Evolutionary conservation across 192 early-diverging fungal genomes (phyloP).

Genomic region (Backusella mclennaniae): DNA sequence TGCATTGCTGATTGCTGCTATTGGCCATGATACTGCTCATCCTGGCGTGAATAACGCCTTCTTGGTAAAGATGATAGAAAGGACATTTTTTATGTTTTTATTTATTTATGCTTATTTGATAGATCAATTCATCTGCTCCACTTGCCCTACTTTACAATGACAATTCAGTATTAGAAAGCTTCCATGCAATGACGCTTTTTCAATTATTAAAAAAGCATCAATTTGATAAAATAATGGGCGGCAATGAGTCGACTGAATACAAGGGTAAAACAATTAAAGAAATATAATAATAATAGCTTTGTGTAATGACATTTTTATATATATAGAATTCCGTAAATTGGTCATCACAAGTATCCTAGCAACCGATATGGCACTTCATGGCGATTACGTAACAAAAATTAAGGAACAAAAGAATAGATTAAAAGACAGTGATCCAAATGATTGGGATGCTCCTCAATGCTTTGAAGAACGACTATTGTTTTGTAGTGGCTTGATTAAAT

Average conservation of each 20-base stretch:
- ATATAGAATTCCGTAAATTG: conserved; percentile 67
- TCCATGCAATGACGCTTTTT: conserved; percentile 81
- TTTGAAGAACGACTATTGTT: conserved; percentile 61
- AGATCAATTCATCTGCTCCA: conserved; percentile 73
- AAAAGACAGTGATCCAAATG: conserved; percentile 18
- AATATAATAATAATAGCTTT: not conserved
- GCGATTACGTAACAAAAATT: conserved; percentile 75
- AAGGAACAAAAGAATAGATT: conserved; percentile 62
- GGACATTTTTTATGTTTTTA: not conserved
- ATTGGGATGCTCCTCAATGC: conserved; percentile 37
- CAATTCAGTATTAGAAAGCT: conserved; percentile 92
- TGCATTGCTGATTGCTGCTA: conserved; percentile 72
- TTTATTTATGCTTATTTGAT: not conserved
- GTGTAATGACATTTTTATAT: not conserved
- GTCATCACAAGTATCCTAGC: conserved; percentile 76
- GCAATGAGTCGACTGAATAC: conserved; percentile 13
- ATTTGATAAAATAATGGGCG: conserved; percentile 40
- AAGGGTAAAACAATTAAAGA: conserved; percentile 20
- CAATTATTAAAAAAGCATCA: conserved; percentile 61
- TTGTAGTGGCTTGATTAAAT: conserved; percentile 77
- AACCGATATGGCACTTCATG: conserved; percentile 81
- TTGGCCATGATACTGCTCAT: conserved; percentile 85
- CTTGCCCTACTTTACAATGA: conserved; percentile 93
- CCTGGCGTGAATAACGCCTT: conserved; percentile 96
- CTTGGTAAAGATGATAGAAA: conserved; percentile 50